phyloP scores from a whole-genome alignment of 164 flowering plant species.

The Stephania cephalantha region DNA sequence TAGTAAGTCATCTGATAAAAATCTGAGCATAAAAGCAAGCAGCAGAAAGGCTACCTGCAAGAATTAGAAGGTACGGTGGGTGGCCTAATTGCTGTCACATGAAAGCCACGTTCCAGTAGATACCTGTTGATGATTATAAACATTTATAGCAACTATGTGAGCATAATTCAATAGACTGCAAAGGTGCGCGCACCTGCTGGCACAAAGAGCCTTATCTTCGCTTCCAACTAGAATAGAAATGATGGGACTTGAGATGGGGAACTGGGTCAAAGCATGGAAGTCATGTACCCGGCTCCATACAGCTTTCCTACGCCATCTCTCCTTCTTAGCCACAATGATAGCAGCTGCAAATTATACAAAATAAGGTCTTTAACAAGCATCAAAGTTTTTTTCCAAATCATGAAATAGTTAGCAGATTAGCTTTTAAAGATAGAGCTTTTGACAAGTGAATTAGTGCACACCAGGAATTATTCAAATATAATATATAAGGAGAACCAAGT shows the following conservation, averaged over 20 bases:
- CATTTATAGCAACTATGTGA: conserved; percentile 6
- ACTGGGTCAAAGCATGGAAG: conserved; percentile 56
- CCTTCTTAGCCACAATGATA: conserved; percentile 64
- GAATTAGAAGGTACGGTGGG: conserved; percentile 93
- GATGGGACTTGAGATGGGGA: conserved; percentile 74
- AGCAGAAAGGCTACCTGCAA: conserved; percentile 53
- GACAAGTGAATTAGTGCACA: too few relatives aligned
- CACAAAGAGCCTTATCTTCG: conserved; percentile 75
- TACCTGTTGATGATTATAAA: conserved; percentile 35
- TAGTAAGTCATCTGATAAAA: background rate
- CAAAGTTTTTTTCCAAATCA: background rate
- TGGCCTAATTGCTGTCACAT: conserved; percentile 89
- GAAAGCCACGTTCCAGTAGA: conserved; percentile 71
- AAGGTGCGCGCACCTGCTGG: conserved; percentile 51
- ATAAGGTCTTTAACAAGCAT: background rate
- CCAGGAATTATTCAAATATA: too few relatives aligned
- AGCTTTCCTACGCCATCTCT: conserved; percentile 74
- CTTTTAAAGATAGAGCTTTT: too few relatives aligned
- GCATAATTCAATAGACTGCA: background rate
- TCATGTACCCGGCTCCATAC: conserved; percentile 72
- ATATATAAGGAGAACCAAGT: too few relatives aligned
- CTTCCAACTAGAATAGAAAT: conserved; percentile 74
- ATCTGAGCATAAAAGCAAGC: background rate
- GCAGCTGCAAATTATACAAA: conserved; percentile 57
- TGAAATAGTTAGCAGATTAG: too few relatives aligned